Evolutionary conservation across 2,329 filamentous ascomycete genomes (phyloP), one percentile per base, ranked within the genome.

Genomic region (Calonectria ilicicola): DNA sequence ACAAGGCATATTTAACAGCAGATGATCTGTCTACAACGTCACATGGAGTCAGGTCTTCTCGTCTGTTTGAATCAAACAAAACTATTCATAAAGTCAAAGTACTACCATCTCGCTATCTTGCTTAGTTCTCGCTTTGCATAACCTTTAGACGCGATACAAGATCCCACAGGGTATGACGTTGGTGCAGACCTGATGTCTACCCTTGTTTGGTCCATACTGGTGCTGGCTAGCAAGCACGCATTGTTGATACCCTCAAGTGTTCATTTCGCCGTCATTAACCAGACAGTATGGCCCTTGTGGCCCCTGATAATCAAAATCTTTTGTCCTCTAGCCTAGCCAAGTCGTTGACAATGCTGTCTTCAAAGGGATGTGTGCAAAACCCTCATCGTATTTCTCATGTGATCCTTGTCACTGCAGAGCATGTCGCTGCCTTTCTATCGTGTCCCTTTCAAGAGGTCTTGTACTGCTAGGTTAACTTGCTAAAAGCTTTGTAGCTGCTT

Each of bases 401-500:
- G 62, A 27, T 40, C 23, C 32, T 60, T 12, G 17, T 38, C 53
- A 60, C 53, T 40, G 38, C 40, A 26, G 53, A 40, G 32, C 23
- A 60, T 40, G 32, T 17, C 14, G 32, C 53, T 60, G 32, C 35
- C 35, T 60, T 40, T 60, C 53, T 60, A 60, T 60, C 15, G 53
- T 29, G 26, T 27, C 21, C 21, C 53, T 40, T 15, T 21, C 32
- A 27, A 40, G 53, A 60, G 53, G 40, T 63, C 35, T 65, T 15
- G n/a, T 27, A 49, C 15, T 58, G 17, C 42, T 51, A 29, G 47
- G 26, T 38, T 23, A 47, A 35, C 76, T 78, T 74, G 71, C 79
- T 85, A 86, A 67, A 85, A 82, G 64, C 80, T 81, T 70, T 83
- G 80, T 6, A 76, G 79, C 56, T 81, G 80, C 77, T 85, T 86